Conservation (phyloP, 108 stramenopile genomes). For the Cyclotella choctawhatcheeana region DNA sequence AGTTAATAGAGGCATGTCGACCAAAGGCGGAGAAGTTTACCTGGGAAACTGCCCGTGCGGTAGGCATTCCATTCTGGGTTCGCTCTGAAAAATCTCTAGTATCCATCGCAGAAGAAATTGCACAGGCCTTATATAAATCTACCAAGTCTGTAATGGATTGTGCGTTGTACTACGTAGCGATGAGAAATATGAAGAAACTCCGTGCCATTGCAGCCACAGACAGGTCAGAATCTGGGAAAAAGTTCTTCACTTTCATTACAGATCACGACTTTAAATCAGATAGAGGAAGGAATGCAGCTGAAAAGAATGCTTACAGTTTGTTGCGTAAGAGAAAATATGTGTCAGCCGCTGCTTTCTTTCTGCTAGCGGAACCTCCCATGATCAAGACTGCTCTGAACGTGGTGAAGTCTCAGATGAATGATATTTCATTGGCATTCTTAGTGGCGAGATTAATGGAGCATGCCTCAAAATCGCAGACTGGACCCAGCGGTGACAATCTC, state of each 20-base stretch:
- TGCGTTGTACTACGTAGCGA: constrained; percentile 75
- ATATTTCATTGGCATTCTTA: constrained; percentile 81
- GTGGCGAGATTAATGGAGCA: constrained; percentile 74
- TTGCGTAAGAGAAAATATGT: constrained; percentile 75
- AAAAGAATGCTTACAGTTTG: constrained; percentile 89
- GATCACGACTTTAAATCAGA: constrained; percentile 72
- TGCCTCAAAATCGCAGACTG: constrained; percentile 11
- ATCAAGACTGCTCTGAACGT: constrained; percentile 79
- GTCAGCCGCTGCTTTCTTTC: constrained; percentile 80
- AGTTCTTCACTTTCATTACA: constrained; percentile 79
- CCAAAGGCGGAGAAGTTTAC: constrained; percentile 58
- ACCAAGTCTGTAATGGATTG: constrained; percentile 77
- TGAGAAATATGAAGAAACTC: constrained; percentile 71
- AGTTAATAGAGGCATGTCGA: constrained; percentile 62
- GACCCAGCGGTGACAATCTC: constrained; percentile 26
- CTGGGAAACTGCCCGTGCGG: constrained; percentile 66
- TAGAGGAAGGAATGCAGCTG: constrained; percentile 77
- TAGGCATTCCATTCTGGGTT: constrained; percentile 84
- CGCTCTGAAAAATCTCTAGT: constrained; percentile 68
- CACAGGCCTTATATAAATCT: constrained; percentile 70
- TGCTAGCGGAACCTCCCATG: constrained; percentile 83
- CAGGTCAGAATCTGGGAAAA: constrained; percentile 66
- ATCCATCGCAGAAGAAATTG: constrained; percentile 82
- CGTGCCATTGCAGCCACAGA: constrained; percentile 81
- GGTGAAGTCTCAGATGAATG: constrained; percentile 75